These are phyloP conservation scores for Fraxinus quadrangulata DNA, from an alignment of 257 asterid genomes.

Conservation along the genomic window DNA sequence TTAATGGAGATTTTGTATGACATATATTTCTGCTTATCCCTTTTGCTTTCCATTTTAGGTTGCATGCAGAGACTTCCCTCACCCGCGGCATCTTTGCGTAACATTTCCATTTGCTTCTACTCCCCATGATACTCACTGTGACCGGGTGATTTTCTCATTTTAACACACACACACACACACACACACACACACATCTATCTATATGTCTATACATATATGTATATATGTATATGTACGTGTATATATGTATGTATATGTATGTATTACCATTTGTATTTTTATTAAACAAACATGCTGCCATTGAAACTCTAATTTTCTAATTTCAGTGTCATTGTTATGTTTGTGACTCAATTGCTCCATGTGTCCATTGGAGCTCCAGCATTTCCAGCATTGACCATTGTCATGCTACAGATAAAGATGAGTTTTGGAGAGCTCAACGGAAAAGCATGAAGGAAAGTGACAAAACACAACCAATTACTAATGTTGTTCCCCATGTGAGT, in stretches of 20 bases:
- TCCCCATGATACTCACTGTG: slow-evolving; percentile 62
- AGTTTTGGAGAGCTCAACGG: slow-evolving; percentile 67
- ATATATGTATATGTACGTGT: background rate
- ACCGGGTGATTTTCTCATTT: slow-evolving; percentile 49
- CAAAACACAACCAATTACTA: slow-evolving; percentile 22
- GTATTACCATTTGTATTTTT: background rate
- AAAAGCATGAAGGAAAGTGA: slow-evolving; percentile 40
- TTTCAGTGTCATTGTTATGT: slow-evolving; percentile 97
- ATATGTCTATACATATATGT: too few species aligned
- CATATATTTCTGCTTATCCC: background rate
- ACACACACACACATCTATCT: too few species aligned
- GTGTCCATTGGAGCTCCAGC: slow-evolving; percentile 70
- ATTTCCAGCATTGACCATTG: slow-evolving; percentile 59
- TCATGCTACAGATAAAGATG: slow-evolving; percentile 79
- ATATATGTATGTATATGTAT: too few species aligned
- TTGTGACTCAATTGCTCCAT: slow-evolving; percentile 89
- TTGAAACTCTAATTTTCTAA: slow-evolving; percentile 29
- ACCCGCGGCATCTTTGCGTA: slow-evolving; percentile 83
- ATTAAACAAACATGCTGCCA: slow-evolving; percentile 7
- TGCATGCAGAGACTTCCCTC: slow-evolving; percentile 97
- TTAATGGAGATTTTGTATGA: slow-evolving; percentile 16
- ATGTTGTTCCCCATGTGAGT: background rate
- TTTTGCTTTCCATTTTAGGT: slow-evolving; percentile 43
- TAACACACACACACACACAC: background rate
- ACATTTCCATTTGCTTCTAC: slow-evolving; percentile 63